Conservation (phyloP, 1,284 basidiomycete genomes). For the Mixia osmundae region DNA sequence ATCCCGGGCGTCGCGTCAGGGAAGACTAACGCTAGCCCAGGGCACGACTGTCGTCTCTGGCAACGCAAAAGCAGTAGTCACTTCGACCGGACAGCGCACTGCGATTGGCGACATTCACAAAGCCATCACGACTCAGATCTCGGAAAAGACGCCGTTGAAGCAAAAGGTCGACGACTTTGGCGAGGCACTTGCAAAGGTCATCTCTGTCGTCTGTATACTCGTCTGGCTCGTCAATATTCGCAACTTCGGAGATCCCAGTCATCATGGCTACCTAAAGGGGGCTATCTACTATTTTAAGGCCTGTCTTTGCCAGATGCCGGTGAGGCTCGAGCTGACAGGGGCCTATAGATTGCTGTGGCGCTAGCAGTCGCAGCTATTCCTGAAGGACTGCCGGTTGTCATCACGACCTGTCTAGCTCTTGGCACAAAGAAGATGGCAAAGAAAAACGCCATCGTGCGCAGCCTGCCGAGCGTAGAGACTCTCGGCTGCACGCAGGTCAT, state of each 20-base stretch:
- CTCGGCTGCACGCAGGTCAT: constrained; percentile 89
- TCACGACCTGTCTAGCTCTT: constrained; percentile 83
- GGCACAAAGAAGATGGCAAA: constrained; percentile 96
- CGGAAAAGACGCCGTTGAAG: constrained; percentile 82
- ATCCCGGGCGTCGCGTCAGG: not conserved
- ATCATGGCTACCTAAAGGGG: constrained; percentile 67
- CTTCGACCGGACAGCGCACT: constrained; percentile 58
- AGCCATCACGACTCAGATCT: constrained; percentile 60
- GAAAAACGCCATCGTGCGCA: constrained; percentile 85
- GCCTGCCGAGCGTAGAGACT: constrained; percentile 88
- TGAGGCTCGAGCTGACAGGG: not conserved
- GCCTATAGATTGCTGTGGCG: constrained; percentile 53
- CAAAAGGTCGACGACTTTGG: constrained; percentile 91
- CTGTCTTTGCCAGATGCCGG: not conserved
- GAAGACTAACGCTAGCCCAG: constrained; percentile 23
- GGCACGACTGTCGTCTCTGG: constrained; percentile 88
- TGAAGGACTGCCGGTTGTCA: constrained; percentile 82
- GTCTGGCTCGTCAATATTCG: constrained; percentile 89
- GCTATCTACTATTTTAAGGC: constrained; percentile 85
- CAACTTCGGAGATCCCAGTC: constrained; percentile 77
- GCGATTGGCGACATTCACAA: constrained; percentile 89
- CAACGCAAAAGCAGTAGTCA: constrained; percentile 55
- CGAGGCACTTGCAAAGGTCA: constrained; percentile 84
- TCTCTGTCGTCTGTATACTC: constrained; percentile 76
- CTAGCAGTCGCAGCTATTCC: constrained; percentile 89